Evolutionary conservation across 495 filamentous ascomycete genomes (phyloP).

Genomic region (Penicillium simplicissimum): DNA sequence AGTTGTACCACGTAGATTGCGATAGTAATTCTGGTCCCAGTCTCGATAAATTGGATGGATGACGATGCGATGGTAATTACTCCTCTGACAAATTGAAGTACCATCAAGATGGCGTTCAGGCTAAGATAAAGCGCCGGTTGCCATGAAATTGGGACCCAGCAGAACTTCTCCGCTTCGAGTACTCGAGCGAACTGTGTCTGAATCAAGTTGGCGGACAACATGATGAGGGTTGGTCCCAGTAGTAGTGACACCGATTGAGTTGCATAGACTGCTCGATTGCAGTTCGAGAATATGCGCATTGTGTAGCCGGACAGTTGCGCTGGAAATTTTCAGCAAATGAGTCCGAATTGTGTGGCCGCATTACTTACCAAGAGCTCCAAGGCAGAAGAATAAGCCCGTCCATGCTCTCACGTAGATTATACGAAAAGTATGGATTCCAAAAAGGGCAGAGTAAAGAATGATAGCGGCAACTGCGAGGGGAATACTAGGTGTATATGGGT

Average conservation of each 20-base stretch:
- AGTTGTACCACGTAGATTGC: conserved; percentile 11
- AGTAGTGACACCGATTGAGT: conserved; percentile 10
- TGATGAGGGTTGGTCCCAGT: conserved; percentile 16
- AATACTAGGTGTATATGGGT: conserved; percentile 9
- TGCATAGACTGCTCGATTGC: conserved; percentile 11
- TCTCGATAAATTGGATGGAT: not conserved
- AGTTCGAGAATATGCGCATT: conserved; percentile 1
- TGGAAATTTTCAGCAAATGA: not conserved
- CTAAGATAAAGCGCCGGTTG: not conserved
- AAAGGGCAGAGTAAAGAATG: conserved; percentile 1
- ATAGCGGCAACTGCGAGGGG: conserved; percentile 9
- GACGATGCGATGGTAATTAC: conserved; percentile 5
- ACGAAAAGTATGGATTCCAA: not conserved
- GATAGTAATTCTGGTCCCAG: conserved; percentile 5
- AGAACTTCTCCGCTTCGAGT: not conserved
- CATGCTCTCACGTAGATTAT: conserved; percentile 8
- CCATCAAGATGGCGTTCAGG: conserved; percentile 5
- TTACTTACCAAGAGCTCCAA: conserved; percentile 8
- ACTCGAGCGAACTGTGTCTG: conserved; percentile 4
- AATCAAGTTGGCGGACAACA: conserved; percentile 17
- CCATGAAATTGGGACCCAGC: conserved; percentile 1
- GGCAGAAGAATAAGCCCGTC: conserved; percentile 6
- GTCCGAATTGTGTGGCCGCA: not conserved
- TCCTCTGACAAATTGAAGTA: conserved; percentile 3
- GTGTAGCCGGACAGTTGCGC: conserved; percentile 10